A percentile compares a stretch with the other conserved stretches of the same genome.
Evolutionary conservation across 768 basidiomycete genomes (phyloP).

Genomic region (Psilocybe cyanescens): DNA sequence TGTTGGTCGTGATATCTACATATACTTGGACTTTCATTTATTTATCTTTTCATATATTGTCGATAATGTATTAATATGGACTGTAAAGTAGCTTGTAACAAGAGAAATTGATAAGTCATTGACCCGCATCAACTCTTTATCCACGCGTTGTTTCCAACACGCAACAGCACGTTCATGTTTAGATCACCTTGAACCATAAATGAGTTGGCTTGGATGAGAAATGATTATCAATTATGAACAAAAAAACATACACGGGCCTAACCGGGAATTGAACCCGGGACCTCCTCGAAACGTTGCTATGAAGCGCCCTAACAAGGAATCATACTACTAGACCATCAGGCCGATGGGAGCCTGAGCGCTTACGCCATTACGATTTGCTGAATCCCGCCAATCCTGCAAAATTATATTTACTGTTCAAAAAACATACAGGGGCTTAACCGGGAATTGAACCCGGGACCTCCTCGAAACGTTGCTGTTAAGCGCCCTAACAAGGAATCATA

Average conservation of each 20-base stretch:
- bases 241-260: slow-evolving; percentile 47
- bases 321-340: slow-evolving; percentile 48
- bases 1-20: background rate
- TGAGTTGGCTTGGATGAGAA: too few relatives aligned
- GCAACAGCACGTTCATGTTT: too few relatives aligned
- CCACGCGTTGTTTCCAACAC: too few relatives aligned
- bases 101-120: too few relatives aligned
- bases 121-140: too few relatives aligned
- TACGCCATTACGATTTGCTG: background rate
- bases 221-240: background rate
- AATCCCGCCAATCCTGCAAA: too few relatives aligned
- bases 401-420: background rate
- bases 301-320: slow-evolving; percentile 42
- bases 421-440: slow-evolving; percentile 57
- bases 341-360: slow-evolving; percentile 15
- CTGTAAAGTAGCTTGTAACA: background rate
- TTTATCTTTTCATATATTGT: slow-evolving; percentile 5
- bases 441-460: slow-evolving; percentile 90
- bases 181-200: too few relatives aligned
- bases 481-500: slow-evolving; percentile 47
- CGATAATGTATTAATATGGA: background rate
- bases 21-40: background rate
- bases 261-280: slow-evolving; percentile 88
- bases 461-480: slow-evolving; percentile 45
- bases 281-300: slow-evolving; percentile 60